Conservation (phyloP, 177 flowering plant species). For the Telopea speciosissima region DNA sequence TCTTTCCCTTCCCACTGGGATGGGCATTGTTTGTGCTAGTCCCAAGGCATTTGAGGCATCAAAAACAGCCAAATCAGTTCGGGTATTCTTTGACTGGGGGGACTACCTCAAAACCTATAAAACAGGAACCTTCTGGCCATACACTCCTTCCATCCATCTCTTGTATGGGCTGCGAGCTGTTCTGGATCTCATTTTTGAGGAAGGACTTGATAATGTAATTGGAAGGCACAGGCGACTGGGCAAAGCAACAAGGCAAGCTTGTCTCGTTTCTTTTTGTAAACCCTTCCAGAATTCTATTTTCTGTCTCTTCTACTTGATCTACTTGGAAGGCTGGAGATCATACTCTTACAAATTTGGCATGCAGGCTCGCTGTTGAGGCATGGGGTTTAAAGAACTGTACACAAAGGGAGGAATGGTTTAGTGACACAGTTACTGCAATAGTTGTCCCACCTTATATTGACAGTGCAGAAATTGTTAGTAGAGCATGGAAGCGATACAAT, state of each 20-base stretch:
- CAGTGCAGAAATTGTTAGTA: constrained; percentile 50
- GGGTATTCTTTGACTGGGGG: constrained; percentile 75
- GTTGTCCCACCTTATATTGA: constrained; percentile 64
- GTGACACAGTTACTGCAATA: constrained; percentile 72
- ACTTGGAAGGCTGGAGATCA: background rate
- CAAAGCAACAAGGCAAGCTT: background rate
- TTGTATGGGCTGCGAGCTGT: constrained; percentile 68
- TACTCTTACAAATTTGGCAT: constrained; percentile 3
- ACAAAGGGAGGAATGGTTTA: constrained; percentile 62
- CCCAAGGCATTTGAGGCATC: constrained; percentile 68
- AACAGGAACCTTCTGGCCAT: constrained; percentile 71
- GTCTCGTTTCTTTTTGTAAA: background rate
- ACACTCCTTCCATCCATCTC: constrained; percentile 76
- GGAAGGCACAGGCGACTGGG: constrained; percentile 34
- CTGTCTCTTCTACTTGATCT: background rate
- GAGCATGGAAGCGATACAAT: constrained; percentile 67
- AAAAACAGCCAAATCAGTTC: constrained; percentile 54
- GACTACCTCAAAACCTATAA: constrained; percentile 74
- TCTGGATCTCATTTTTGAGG: constrained; percentile 65
- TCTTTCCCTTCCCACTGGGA: constrained; percentile 73
- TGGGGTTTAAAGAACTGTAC: constrained; percentile 80
- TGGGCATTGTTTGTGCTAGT: constrained; percentile 70
- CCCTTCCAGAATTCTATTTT: background rate
- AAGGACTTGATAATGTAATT: constrained; percentile 74
- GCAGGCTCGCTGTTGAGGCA: constrained; percentile 66